Evolutionary conservation across 2,329 filamentous ascomycete genomes (phyloP).

Genomic region (Coleophoma cylindrospora): DNA sequence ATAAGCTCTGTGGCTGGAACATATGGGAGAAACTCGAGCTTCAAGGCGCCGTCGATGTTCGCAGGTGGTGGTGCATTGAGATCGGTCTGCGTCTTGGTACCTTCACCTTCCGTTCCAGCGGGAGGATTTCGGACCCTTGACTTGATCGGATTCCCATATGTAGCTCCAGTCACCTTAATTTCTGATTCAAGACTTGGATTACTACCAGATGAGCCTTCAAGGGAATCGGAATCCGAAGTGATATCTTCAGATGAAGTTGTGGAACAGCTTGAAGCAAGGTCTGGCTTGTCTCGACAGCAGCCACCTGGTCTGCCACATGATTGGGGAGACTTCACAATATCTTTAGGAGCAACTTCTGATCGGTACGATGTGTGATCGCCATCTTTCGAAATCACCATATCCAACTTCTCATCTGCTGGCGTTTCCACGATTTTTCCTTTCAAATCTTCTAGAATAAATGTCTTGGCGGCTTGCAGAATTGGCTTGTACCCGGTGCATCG

Average conservation of each 20-base stretch:
- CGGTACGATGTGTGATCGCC: conserved; percentile 11
- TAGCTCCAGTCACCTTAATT: conserved; percentile 6
- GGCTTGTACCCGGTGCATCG: conserved; percentile 91
- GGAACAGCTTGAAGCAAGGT: conserved; percentile 69
- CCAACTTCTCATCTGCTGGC: conserved; percentile 60
- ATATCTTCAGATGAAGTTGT: conserved; percentile 24
- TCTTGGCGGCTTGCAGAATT: conserved; percentile 87
- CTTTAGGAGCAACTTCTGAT: conserved; percentile 11
- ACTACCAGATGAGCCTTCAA: conserved; percentile 9
- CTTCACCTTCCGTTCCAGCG: conserved; percentile 4
- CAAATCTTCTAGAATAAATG: conserved; percentile 52
- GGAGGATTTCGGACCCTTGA: conserved; percentile 7
- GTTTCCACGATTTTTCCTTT: conserved; percentile 43
- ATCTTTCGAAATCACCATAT: conserved; percentile 25
- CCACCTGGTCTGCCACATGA: conserved; percentile 32
- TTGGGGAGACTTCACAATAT: conserved; percentile 1
- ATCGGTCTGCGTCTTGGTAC: conserved; percentile 8
- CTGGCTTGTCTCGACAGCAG: conserved; percentile 65
- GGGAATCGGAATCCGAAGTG: conserved; percentile 3
- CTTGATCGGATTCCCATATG: conserved; percentile 17
- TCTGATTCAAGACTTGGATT: conserved; percentile 7
- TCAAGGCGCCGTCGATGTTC: conserved; percentile 4
- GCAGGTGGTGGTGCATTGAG: conserved; percentile 9
- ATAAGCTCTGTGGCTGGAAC: conserved; percentile 88
- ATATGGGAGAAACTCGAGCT: conserved; percentile 70